Percentiles rank a stretch among this genome's conserved stretches.
Conservation (phyloP, 225 moss, liverwort and hornwort genomes). For the Climacium dendroides region DNA sequence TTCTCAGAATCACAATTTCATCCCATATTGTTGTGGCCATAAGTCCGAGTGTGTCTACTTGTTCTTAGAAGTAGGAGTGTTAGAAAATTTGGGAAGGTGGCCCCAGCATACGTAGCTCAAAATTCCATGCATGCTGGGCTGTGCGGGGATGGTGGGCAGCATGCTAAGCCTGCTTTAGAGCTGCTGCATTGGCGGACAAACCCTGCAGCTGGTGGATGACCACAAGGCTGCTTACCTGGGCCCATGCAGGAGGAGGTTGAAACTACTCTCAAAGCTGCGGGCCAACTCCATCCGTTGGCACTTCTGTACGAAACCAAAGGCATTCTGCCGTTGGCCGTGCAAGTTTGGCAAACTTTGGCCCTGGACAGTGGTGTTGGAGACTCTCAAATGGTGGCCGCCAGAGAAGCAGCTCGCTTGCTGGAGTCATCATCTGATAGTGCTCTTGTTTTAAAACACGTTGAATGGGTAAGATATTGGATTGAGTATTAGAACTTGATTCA, state of each 20-base stretch:
- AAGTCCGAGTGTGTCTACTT: neutral
- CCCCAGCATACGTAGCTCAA: conserved; percentile 53
- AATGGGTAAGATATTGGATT: conserved; percentile 52
- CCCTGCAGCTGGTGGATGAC: conserved; percentile 59
- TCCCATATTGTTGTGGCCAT: neutral
- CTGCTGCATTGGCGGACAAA: conserved; percentile 59
- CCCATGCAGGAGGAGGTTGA: conserved; percentile 99
- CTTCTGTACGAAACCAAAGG: conserved; percentile 83
- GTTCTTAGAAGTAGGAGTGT: neutral
- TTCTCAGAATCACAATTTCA: conserved; percentile 1
- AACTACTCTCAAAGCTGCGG: conserved; percentile 65
- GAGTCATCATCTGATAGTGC: conserved; percentile 80
- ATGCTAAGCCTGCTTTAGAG: conserved; percentile 56
- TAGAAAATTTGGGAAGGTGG: conserved; percentile 14
- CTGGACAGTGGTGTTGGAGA: conserved; percentile 15
- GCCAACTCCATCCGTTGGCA: conserved; percentile 82
- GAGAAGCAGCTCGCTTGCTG: conserved; percentile 89
- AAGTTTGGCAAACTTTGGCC: conserved; percentile 91
- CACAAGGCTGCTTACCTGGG: conserved; percentile 73
- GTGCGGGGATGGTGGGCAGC: conserved; percentile 77
- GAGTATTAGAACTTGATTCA: neutral
- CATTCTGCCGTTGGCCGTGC: conserved; percentile 57
- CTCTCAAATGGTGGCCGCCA: conserved; percentile 28
- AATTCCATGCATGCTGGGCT: conserved; percentile 66
- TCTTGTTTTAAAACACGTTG: conserved; percentile 72